Conservation (phyloP, 2,329 filamentous ascomycete species). For the Botrytis deweyae region DNA sequence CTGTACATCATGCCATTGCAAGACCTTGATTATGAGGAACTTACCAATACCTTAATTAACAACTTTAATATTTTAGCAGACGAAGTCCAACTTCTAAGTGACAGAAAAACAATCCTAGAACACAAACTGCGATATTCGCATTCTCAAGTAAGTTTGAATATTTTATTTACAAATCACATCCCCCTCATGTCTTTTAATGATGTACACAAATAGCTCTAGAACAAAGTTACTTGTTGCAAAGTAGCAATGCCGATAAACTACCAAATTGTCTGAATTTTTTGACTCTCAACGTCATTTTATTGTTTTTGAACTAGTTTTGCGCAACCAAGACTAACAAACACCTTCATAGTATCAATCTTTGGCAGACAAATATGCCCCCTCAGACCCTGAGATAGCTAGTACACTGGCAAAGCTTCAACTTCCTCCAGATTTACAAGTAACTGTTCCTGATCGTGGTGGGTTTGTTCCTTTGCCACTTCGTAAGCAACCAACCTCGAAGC, state of each 20-base stretch:
- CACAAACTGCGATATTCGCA: conserved; percentile 66
- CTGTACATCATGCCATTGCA: conserved; percentile 35
- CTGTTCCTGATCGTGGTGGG: conserved; percentile 32
- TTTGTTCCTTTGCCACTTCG: conserved; percentile 38
- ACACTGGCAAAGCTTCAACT: conserved; percentile 66
- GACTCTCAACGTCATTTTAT: conserved; percentile 24
- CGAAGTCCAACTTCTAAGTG: conserved; percentile 62
- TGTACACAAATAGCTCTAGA: conserved; percentile 74
- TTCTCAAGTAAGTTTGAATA: conserved; percentile 56
- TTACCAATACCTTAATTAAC: conserved; percentile 59
- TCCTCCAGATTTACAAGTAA: conserved; percentile 47
- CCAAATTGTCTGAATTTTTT: conserved; percentile 51
- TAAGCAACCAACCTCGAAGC: conserved; percentile 43
- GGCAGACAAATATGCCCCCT: conserved; percentile 65
- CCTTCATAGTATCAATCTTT: conserved; percentile 58
- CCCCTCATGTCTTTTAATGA: conserved; percentile 40
- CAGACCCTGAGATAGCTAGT: conserved; percentile 62
- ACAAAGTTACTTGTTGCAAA: conserved; percentile 57
- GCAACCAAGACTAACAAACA: conserved; percentile 35
- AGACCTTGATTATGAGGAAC: conserved; percentile 39
- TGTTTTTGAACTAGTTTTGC: conserved; percentile 13
- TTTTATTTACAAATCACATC: conserved; percentile 1
- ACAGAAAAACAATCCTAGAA: conserved; percentile 64
- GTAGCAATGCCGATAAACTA: conserved; percentile 59
- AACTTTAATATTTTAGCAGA: conserved; percentile 64